Evolutionary conservation across 2,329 filamentous ascomycete genomes (phyloP), one percentile per base, ranked within the genome.

Genomic region (Amauroascus verrucosus): DNA sequence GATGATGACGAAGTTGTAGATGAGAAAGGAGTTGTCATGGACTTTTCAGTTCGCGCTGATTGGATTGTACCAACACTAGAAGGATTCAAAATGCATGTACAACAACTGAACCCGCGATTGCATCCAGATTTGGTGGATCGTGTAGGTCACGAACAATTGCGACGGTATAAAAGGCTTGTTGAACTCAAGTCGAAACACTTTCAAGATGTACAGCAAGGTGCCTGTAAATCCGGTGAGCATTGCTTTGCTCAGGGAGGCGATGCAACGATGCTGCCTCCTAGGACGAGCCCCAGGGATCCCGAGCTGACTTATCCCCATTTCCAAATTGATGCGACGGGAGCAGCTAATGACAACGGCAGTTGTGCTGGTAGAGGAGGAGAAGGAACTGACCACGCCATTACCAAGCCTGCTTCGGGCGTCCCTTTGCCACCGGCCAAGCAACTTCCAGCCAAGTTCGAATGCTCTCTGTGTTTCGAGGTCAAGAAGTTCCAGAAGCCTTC

Each of bases 401-500:
- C 89, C 16, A 85, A 82, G 58, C 95, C 95, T 63, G 88, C 89
- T 0, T 70, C 72, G 3, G 87, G 88, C 20, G 88, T 95, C 4
- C 88, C 88, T 6, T 79, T 88, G 68, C 90, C 90, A 5, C 88
- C 88, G 1, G 84, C 88, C 1, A 77, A 75, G 54, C 79, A 80
- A 14, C 76, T 96, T 6, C 90, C 90, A 0, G 88, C 89, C 2
- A 83, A 91, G 63, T 91, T 95, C 57, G 90, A 96, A 71, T 96
- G 90, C 61, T 84, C 86, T 35, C 74, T 95, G 20, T 95, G 90
- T 71, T 95, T 88, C 72, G 81, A 84, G 60, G 78, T 83, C 50
- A 95, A 93, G 74, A 88, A 83, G 62, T 89, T 93, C 61, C 81
- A 84, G 61, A 95, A 95, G 67, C 90, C 89, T 14, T 95, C 89